phyloP scores from a whole-genome alignment of 2,329 filamentous ascomycete species.

The Talaromyces sp. region DNA sequence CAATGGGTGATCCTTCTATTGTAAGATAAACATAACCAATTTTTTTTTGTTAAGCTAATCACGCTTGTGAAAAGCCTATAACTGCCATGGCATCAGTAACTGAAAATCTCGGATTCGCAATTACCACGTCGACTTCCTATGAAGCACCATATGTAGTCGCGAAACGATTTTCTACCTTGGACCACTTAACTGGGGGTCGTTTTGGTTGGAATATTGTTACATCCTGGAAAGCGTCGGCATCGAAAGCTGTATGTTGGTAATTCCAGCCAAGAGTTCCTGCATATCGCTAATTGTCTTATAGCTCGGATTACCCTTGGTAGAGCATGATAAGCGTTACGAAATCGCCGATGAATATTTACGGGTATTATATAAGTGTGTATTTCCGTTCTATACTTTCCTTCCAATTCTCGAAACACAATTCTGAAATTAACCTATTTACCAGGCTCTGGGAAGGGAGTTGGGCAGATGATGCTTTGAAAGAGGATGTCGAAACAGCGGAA shows the following conservation, averaged over 20 bases:
- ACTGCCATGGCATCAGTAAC: slow-evolving; percentile 65
- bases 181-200: slow-evolving; percentile 61
- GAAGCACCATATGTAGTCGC: slow-evolving; percentile 67
- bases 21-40: neutral
- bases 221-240: slow-evolving; percentile 62
- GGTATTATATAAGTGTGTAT: slow-evolving; percentile 55
- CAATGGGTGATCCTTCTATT: slow-evolving; percentile 57
- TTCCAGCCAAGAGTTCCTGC: slow-evolving; percentile 37
- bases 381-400: neutral
- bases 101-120: slow-evolving; percentile 60
- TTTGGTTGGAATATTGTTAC: slow-evolving; percentile 63
- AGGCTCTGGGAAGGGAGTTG: slow-evolving; percentile 59
- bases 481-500: slow-evolving; percentile 47
- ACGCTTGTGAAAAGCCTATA: slow-evolving; percentile 42
- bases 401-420: neutral
- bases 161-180: slow-evolving; percentile 59
- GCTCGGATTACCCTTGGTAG: slow-evolving; percentile 33
- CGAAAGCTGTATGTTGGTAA: slow-evolving; percentile 54
- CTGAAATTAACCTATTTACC: neutral
- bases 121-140: slow-evolving; percentile 64
- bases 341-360: slow-evolving; percentile 60
- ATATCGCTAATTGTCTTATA: slow-evolving; percentile 11
- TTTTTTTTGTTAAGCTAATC: neutral
- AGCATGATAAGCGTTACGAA: slow-evolving; percentile 62
- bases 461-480: slow-evolving; percentile 60